Percentiles rank a stretch among this genome's conserved stretches.
Evolutionary conservation across 2,329 filamentous ascomycete genomes (phyloP).

Genomic region (Colletotrichum sidae): DNA sequence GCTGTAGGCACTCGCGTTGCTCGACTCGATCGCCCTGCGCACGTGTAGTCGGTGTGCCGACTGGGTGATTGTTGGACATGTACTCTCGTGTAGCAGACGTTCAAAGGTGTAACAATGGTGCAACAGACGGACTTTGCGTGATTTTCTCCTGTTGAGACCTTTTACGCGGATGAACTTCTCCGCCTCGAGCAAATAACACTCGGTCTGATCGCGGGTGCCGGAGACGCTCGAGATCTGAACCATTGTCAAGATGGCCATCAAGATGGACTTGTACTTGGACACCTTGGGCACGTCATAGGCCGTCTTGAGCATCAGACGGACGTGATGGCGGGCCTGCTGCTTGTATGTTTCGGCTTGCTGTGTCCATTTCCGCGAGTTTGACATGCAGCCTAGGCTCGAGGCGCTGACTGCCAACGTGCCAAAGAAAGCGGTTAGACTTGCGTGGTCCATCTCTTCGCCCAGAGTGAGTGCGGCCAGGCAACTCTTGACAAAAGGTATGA

Average conservation of each 20-base stretch:
- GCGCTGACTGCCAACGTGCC: constrained; percentile 53
- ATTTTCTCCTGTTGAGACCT: constrained; percentile 51
- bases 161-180: constrained; percentile 53
- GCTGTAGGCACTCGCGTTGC: constrained; percentile 34
- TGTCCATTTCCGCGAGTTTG: constrained; percentile 45
- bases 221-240: constrained; percentile 49
- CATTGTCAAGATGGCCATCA: constrained; percentile 55
- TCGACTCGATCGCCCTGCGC: constrained; percentile 38
- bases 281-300: constrained; percentile 47
- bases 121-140: constrained; percentile 53
- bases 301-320: constrained; percentile 45
- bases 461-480: constrained; percentile 51
- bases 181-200: constrained; percentile 52
- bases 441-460: constrained; percentile 47
- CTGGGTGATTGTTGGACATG: constrained; percentile 40
- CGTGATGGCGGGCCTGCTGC: constrained; percentile 44
- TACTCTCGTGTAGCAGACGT: constrained; percentile 53
- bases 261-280: constrained; percentile 53
- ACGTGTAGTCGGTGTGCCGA: constrained; percentile 38
- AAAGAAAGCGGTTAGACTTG: constrained; percentile 51
- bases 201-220: constrained; percentile 47
- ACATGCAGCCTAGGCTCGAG: constrained; percentile 47
- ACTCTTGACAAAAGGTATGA: constrained; percentile 50
- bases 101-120: constrained; percentile 56
- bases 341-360: constrained; percentile 45